These are phyloP conservation scores for Bolboschoenus planiculmis DNA, from an alignment of 176 grass and related monocot species.

Conservation along the genomic window DNA sequence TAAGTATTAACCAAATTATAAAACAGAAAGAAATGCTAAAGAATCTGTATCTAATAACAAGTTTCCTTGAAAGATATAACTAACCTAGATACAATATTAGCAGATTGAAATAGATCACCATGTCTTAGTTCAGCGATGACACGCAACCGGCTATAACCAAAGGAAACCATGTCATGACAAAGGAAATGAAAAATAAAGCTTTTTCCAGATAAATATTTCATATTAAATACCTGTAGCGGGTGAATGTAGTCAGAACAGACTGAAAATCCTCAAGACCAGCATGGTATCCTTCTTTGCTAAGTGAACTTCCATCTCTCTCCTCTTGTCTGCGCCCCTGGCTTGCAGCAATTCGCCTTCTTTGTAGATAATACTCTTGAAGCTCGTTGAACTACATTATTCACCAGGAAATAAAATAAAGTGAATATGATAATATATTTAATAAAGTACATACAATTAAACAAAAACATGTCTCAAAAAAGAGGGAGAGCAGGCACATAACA, in stretches of 20 bases:
- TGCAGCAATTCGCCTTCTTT: slow-evolving; percentile 60
- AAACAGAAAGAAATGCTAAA: slow-evolving; percentile 6
- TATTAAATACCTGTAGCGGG: slow-evolving; percentile 73
- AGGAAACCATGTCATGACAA: background rate
- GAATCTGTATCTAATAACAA: slow-evolving; percentile 24
- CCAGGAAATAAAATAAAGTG: background rate
- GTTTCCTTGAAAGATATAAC: slow-evolving; percentile 11
- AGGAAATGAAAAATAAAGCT: slow-evolving; percentile 11
- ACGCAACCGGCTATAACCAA: slow-evolving; percentile 60
- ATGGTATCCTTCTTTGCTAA: slow-evolving; percentile 89
- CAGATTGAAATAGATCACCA: slow-evolving; percentile 94
- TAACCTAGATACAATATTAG: slow-evolving; percentile 99
- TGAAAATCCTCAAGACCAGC: slow-evolving; percentile 92
- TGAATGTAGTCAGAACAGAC: slow-evolving; percentile 96
- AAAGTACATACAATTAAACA: background rate
- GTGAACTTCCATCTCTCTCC: slow-evolving; percentile 46
- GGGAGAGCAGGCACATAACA: background rate
- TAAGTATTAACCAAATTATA: slow-evolving; percentile 5
- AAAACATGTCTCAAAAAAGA: background rate
- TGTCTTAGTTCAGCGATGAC: slow-evolving; percentile 95
- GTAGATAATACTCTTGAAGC: slow-evolving; percentile 96
- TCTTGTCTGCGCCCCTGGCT: slow-evolving; percentile 49
- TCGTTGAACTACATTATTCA: slow-evolving; percentile 65
- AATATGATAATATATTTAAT: background rate
- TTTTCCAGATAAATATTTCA: background rate